These are phyloP conservation scores for Pythium rhizo-oryzae DNA, from an alignment of 352 stramenopile species.

Conservation along the genomic window DNA sequence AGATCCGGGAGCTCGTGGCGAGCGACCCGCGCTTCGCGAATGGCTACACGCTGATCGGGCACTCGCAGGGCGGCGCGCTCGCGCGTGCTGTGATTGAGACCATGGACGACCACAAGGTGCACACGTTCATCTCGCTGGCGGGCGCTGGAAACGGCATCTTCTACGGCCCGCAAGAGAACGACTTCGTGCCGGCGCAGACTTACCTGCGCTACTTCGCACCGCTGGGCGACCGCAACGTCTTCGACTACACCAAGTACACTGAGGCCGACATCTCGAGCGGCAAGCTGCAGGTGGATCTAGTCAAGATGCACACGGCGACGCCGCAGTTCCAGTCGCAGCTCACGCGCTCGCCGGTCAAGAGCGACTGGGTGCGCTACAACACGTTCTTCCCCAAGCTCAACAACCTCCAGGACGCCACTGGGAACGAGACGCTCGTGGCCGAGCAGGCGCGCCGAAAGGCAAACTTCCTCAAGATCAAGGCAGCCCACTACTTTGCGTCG, in stretches of 20 bases:
- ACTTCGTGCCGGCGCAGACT: conserved; percentile 31
- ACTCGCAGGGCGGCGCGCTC: conserved; percentile 46
- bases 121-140: conserved; percentile 44
- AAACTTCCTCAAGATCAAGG: conserved; percentile 34
- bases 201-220: conserved; percentile 36
- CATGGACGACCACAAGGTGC: conserved; percentile 56
- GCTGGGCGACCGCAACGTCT: conserved; percentile 1
- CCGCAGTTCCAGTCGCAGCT: conserved; percentile 43
- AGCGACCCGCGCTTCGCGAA: conserved; percentile 36
- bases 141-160: conserved; percentile 51
- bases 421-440: conserved; percentile 23
- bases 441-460: conserved; percentile 31
- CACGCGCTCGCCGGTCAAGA: conserved; percentile 31
- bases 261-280: conserved; percentile 30
- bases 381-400: conserved; percentile 33
- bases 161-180: conserved; percentile 39
- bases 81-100: conserved; percentile 47
- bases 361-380: conserved; percentile 28
- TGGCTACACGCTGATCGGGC: conserved; percentile 52
- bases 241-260: conserved; percentile 40
- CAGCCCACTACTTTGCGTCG: conserved; percentile 38
- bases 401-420: conserved; percentile 31
- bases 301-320: conserved; percentile 29
- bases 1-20: conserved; percentile 15
- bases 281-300: conserved; percentile 42